Evolutionary conservation across 2,329 filamentous ascomycete species (phyloP), one percentile per base, ranked within the genome.

Genomic region (Claviceps sp.): DNA sequence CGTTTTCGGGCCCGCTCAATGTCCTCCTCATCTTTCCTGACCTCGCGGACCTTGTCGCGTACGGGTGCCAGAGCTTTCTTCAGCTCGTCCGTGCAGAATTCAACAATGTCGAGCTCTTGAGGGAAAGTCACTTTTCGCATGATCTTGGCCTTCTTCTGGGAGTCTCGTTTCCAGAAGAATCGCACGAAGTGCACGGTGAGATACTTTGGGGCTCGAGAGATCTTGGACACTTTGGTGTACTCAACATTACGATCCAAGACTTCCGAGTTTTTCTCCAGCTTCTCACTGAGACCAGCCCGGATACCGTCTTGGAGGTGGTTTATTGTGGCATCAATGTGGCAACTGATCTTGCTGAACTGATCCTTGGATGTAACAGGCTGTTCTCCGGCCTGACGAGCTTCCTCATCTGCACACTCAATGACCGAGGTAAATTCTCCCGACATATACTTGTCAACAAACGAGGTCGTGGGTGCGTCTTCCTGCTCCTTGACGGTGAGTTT

Each of bases 51-150:
- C 75, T 94, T 94, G 73, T 98, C 93, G 54, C 93, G 82, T n/a
- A 98, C 85, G 1, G 93, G 94, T 47, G 96, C 74, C 45, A 98
- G 76, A 59, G 86, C 80, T 63, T 84, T 84, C 67, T 82, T 85
- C 56, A 98, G 75, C 50, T 93, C 85, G 26, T 97, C 90, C 13
- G 90, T 91, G 69, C 93, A 98, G 69, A 95, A 96, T 65, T 98
- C 93, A 22, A 95, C 83, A 41, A 88, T 82, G 62, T 98, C 93
- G 37, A 98, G 74, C 69, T 98, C 93, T 49, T 87, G 83, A 6
- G 91, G 91, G 65, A 98, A 98, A 0, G 88, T 91, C 53, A 98
- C 93, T 71, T 97, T 98, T 65, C 90, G 87, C 87, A 98, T 91
- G 61, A 98, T 98, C 77, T 98, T 98, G 59, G 91, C 90, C 76